Percentiles rank a stretch among this genome's conserved stretches.
phyloP scores from a whole-genome alignment of 2,329 filamentous ascomycete species.

The Fusarium siculi region DNA sequence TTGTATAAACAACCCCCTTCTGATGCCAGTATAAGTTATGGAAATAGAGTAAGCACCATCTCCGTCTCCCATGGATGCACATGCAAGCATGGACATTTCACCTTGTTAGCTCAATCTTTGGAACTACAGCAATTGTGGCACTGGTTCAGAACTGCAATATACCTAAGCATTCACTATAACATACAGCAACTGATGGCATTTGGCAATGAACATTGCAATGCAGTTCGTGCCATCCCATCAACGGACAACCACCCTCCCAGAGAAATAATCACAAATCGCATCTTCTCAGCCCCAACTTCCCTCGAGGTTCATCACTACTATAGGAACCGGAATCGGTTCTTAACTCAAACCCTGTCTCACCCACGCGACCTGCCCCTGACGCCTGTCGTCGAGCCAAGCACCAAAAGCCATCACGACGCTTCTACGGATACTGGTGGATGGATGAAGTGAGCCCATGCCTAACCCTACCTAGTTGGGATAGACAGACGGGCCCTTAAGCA shows the following conservation, averaged over 20 bases:
- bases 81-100: neutral
- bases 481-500: neutral
- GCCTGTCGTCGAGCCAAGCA: slow-evolving; percentile 31
- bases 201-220: neutral
- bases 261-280: neutral
- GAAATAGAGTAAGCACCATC: neutral
- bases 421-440: slow-evolving; percentile 37
- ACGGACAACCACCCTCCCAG: neutral
- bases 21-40: neutral
- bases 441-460: slow-evolving; percentile 16
- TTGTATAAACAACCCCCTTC: neutral
- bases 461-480: slow-evolving; percentile 29
- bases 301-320: slow-evolving; percentile 1
- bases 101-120: neutral
- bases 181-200: neutral
- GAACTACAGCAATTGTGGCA: neutral
- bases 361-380: slow-evolving; percentile 42
- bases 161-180: neutral
- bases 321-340: slow-evolving; percentile 9
- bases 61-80: neutral
- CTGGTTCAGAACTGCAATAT: neutral
- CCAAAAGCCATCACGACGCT: slow-evolving; percentile 35
- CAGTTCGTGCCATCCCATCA: neutral
- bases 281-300: neutral
- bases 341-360: slow-evolving; percentile 32